Base-by-base conservation (phyloP, 1,139 yeast species). In the Diutina mesorugosa region DNA sequence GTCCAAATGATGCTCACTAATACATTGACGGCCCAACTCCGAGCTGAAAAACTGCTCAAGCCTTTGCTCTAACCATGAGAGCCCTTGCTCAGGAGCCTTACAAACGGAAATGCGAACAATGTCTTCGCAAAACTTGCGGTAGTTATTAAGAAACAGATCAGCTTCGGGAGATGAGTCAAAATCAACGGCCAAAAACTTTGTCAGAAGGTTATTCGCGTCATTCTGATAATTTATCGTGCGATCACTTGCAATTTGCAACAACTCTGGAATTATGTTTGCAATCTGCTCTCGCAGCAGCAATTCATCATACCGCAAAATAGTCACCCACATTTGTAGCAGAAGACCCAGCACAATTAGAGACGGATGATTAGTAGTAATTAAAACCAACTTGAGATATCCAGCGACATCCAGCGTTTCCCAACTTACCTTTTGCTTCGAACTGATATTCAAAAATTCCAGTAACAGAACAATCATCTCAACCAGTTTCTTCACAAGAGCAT, bases 391-490 rank as follows among this genome's bases (percentile, higher is more conserved):
- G 60, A 91, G 76, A 65, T 89, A 93, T 56, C 80, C 81, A 45
- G 73, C 74, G 6, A 84, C 72, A 65, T 85, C 89, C 1, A 85
- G 75, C 41, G 73, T 71, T 26, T 77, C 79, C 80, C 79, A 76
- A 30, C 69, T 68, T 26, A 78, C 67, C 59, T 72, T 67, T 58
- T 72, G 69, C 57, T 74, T 74, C 30, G 72, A 66, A 0, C 70
- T 69, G 46, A 66, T 61, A 18, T 26, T 41, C 58, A 87, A 72
- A 66, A 84, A 85, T 63, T 87, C 96, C 63, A 96, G 90, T 50
- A 93, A 73, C 1, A 95, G 90, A 47, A 93, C 96, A 55, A 91
- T 82, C 89, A 93, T 87, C 67, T 95, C 99, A 6, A 91, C 97
- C 28, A 93, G 79, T 69, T 93, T 91, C 67, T 93, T 93, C 61